Conservation (phyloP, 352 stramenopile genomes). For the Globisporangium emineosum region DNA sequence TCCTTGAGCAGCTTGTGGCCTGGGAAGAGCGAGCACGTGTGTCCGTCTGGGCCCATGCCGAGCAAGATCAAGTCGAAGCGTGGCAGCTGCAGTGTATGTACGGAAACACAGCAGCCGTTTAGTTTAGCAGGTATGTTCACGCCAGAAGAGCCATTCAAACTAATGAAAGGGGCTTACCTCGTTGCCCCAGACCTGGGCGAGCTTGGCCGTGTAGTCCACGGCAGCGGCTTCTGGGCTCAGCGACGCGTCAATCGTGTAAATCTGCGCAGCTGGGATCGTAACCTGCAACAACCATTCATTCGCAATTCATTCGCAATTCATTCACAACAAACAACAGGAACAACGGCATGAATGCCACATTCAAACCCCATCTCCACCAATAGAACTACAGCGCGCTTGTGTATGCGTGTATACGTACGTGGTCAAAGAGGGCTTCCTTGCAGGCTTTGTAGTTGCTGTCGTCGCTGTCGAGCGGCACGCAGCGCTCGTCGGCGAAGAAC, state of each 20-base stretch:
- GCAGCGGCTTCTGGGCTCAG: slow-evolving; percentile 58
- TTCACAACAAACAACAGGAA: not conserved
- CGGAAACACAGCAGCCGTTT: not conserved
- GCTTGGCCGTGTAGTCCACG: slow-evolving; percentile 71
- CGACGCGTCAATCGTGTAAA: slow-evolving; percentile 92
- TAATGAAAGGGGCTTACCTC: slow-evolving; percentile 29
- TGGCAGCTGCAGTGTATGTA: slow-evolving; percentile 42
- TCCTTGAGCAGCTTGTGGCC: slow-evolving; percentile 91
- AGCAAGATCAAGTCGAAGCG: slow-evolving; percentile 95
- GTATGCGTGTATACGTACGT: slow-evolving; percentile 32
- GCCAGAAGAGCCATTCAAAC: not conserved
- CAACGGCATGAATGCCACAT: not conserved
- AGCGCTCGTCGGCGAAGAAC: slow-evolving; percentile 98
- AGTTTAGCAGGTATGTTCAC: not conserved
- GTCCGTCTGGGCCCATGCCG: slow-evolving; percentile 97
- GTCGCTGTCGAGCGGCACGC: slow-evolving; percentile 86
- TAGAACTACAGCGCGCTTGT: not conserved
- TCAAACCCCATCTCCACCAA: not conserved
- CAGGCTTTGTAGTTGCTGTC: slow-evolving; percentile 97
- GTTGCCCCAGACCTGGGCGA: slow-evolving; percentile 55
- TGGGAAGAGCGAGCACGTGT: slow-evolving; percentile 98
- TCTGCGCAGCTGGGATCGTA: slow-evolving; percentile 68
- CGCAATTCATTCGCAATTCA: too few species aligned
- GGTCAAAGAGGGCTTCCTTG: slow-evolving; percentile 86
- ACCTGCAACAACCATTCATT: slow-evolving; percentile 28